Conservation (phyloP, 768 basidiomycete genomes). For the Collybia sp. region DNA sequence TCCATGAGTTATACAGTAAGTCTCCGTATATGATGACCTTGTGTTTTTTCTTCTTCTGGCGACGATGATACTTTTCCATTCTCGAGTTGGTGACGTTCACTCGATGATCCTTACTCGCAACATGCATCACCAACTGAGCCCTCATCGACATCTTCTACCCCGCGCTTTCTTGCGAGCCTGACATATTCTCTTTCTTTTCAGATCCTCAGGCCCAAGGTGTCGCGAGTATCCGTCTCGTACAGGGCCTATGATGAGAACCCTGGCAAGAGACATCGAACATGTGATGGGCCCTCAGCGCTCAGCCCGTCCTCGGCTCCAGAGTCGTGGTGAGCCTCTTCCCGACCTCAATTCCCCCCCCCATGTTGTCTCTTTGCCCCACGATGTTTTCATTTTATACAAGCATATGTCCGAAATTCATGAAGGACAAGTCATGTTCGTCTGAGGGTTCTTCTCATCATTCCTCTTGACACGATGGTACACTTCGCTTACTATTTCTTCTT, state of each 20-base stretch:
- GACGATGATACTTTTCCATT: constrained; percentile 69
- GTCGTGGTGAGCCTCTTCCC: constrained; percentile 4
- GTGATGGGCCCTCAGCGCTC: constrained; percentile 31
- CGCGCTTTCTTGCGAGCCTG: constrained; percentile 7
- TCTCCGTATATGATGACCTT: too few relatives aligned
- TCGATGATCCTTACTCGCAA: constrained; percentile 71
- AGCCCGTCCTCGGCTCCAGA: too few relatives aligned
- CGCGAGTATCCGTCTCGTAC: constrained; percentile 7
- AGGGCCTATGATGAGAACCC: constrained; percentile 25
- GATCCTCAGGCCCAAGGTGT: neutral
- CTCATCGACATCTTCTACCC: constrained; percentile 13
- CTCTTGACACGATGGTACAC: too few relatives aligned
- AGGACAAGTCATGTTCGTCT: constrained; percentile 47
- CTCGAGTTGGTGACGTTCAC: constrained; percentile 65
- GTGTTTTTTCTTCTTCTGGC: constrained; percentile 10
- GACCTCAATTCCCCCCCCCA: constrained; percentile 1
- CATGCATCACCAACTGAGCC: constrained; percentile 71
- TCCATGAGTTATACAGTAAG: neutral
- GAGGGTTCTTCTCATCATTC: constrained; percentile 31
- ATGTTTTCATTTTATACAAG: constrained; percentile 57
- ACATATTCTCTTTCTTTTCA: constrained; percentile 2
- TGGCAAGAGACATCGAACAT: constrained; percentile 29
- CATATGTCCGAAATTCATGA: constrained; percentile 71
- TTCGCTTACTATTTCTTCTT: too few relatives aligned
- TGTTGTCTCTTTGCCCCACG: constrained; percentile 27